Conservation (phyloP, 1,284 basidiomycete genomes). For the Thelephora terrestris region DNA sequence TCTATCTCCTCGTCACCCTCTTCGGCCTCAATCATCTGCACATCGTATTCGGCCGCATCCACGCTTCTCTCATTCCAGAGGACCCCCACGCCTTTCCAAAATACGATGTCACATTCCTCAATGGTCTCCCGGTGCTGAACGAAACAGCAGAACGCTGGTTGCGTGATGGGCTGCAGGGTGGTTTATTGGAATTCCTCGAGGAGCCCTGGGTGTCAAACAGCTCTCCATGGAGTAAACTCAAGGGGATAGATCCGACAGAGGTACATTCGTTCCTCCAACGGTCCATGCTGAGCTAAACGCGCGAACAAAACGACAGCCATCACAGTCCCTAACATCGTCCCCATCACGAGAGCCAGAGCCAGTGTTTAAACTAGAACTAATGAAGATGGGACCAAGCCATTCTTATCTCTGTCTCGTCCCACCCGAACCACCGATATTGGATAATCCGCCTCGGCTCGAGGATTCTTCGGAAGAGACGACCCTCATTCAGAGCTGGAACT, state of each 20-base stretch:
- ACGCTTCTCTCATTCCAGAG: conserved; percentile 60
- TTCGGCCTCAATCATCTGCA: conserved; percentile 13
- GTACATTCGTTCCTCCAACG: too few species aligned
- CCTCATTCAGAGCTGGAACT: conserved; percentile 67
- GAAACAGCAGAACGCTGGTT: conserved; percentile 70
- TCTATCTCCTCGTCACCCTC: conserved; percentile 11
- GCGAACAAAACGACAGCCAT: too few species aligned
- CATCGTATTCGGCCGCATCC: conserved; percentile 32
- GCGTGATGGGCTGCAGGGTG: conserved; percentile 53
- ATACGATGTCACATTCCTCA: conserved; percentile 73
- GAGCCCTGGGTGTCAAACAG: conserved; percentile 40
- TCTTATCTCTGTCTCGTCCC: conserved; percentile 71
- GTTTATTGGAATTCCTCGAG: conserved; percentile 68
- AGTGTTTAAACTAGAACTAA: conserved; percentile 43
- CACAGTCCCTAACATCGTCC: background rate
- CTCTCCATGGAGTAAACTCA: conserved; percentile 29
- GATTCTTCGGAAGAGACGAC: conserved; percentile 47
- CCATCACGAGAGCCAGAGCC: conserved; percentile 1
- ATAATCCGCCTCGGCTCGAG: conserved; percentile 32
- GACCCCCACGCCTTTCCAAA: conserved; percentile 81
- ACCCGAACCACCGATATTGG: conserved; percentile 37
- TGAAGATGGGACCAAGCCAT: conserved; percentile 58
- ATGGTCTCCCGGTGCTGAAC: conserved; percentile 65
- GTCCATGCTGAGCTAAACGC: too few species aligned
- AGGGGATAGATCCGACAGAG: conserved; percentile 38